Conservation (phyloP, 441 rosid species). For the Brassica hybrid region DNA sequence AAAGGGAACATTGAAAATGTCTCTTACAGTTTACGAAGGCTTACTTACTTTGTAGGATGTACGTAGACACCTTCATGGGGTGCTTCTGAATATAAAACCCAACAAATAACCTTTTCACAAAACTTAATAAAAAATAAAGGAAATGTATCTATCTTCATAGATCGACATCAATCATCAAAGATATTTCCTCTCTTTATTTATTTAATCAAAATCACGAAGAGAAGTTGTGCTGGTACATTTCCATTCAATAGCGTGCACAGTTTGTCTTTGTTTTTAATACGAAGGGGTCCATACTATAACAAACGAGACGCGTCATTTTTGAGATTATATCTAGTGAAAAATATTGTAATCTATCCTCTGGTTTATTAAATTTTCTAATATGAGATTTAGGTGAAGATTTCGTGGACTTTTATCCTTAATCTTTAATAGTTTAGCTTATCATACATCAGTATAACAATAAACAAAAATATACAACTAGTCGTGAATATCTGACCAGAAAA, state of each 20-base stretch:
- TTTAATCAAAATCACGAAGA: not conserved
- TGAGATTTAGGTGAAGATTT: constrained; percentile 8
- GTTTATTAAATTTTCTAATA: no score
- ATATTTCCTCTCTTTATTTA: constrained; percentile 19
- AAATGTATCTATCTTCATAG: constrained; percentile 18
- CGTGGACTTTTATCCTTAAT: not conserved
- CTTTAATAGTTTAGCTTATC: constrained; percentile 8
- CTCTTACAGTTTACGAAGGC: not conserved
- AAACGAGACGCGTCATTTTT: constrained; percentile 18
- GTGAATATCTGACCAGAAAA: no score
- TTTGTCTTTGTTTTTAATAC: constrained; percentile 37
- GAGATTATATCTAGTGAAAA: constrained; percentile 31
- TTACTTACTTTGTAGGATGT: constrained; percentile 6
- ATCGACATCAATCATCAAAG: constrained; percentile 35
- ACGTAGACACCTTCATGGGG: constrained; percentile 26
- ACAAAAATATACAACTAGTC: not conserved
- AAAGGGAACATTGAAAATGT: no score
- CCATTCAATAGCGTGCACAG: constrained; percentile 40
- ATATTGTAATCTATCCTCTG: constrained; percentile 22
- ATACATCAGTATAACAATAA: not conserved
- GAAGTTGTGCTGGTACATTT: constrained; percentile 33
- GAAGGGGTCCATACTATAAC: constrained; percentile 32
- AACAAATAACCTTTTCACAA: not conserved
- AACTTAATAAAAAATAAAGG: constrained; percentile 1
- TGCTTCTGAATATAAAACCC: constrained; percentile 22